Evolutionary conservation across 75 land plant genomes (phyloP), one percentile per base, ranked within the genome.

Genomic region (Larix kaempferi): DNA sequence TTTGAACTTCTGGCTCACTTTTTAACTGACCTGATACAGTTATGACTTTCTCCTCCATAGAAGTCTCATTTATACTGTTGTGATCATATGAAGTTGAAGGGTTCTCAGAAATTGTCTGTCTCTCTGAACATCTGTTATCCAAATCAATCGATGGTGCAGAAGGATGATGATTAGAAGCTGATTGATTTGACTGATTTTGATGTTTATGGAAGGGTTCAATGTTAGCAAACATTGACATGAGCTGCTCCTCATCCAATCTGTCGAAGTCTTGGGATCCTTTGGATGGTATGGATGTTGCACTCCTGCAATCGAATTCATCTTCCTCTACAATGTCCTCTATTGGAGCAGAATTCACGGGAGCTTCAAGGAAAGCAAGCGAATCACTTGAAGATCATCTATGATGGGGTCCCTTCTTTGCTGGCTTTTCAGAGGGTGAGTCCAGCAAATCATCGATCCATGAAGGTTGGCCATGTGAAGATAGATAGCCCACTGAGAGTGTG

Each of bases 361-460:
- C 66, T 44, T 94, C 98, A 8, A 89, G 86, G 80, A 91, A 94
- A 10, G 98, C 91, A 58, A 89, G 62, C 33, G 99, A 93, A 80
- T 94, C 99, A 81, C 95, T 96, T 2, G 87, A 82, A n/a, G 96
- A 90, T 14, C 98, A 75, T 52, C 95, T 89, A 79, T 96, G 99
- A 1, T 69, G 72, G 56, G 89, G 33, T 25, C 91, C 78, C 25
- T 91, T 88, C 15, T 76, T 76, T 55, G 79, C 75, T 39, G 72
- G 72, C 8, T n/a, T 69, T 44, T 69, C 72, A 35, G 89, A 67
- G 25, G 91, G 79, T 79, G 83, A 85, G 76, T 88, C 88, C 67
- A 86, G 83, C 76, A 86, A 86, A 52, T 88, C 90, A 76, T 88
- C 92, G 13, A 84, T 83, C 90, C 92, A 90, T 0, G 84, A 78